A percentile compares a stretch with the other conserved stretches of the same genome.
phyloP scores from a whole-genome alignment of 148 eudicot species.

The Nepenthes gracilis region DNA sequence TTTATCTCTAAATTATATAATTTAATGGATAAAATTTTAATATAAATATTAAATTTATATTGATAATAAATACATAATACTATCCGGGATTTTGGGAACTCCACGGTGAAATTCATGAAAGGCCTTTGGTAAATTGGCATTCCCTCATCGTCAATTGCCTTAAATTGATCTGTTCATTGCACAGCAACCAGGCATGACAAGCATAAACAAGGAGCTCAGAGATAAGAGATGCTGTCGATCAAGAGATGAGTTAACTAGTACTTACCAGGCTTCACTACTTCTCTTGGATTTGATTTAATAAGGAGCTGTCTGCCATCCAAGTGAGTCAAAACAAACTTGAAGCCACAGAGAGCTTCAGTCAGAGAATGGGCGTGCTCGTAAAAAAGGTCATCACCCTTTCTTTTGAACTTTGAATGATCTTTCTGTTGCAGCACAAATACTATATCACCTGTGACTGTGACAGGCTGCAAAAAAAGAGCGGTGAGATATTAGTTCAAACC shows the following conservation, averaged over 20 bases:
- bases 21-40: no score
- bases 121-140: slow-evolving; percentile 5
- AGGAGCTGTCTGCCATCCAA: slow-evolving; percentile 2
- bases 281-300: slow-evolving; percentile 2
- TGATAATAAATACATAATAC: no score
- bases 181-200: no score
- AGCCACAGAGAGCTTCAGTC: slow-evolving; percentile 2
- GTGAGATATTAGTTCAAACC: not conserved
- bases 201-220: no score
- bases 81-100: slow-evolving; percentile 1
- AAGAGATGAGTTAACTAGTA: no score
- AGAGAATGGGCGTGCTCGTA: not conserved
- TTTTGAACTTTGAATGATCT: slow-evolving; percentile 1
- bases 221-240: no score
- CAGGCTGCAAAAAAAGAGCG: not conserved
- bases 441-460: slow-evolving; percentile 1
- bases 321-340: not conserved
- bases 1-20: no score
- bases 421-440: slow-evolving; percentile 6
- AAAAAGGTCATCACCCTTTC: slow-evolving; percentile 4
- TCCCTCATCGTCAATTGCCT: slow-evolving; percentile 4
- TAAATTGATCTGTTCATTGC: not conserved
- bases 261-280: slow-evolving; percentile 5
- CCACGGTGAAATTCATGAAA: slow-evolving; percentile 2
- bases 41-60: no score